Conservation (phyloP, 176 grass and related monocot genomes). For the Poa pratensis region DNA sequence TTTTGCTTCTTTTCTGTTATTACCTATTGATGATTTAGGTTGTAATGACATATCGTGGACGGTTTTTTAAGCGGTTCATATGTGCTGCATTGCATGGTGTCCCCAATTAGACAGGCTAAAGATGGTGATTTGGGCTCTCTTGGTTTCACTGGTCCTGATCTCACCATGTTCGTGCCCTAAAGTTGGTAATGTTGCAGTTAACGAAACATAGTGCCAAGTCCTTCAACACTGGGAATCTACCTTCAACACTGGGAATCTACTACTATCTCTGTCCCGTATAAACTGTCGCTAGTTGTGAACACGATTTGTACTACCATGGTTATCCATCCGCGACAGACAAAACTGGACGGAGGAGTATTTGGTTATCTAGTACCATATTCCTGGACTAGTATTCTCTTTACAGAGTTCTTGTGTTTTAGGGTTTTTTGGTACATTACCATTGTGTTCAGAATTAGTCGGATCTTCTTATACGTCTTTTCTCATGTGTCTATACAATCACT, state of each 20-base stretch:
- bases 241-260: no score
- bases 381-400: background rate
- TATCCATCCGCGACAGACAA: no score
- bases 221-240: background rate
- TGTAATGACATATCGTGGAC: background rate
- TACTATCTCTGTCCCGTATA: no score
- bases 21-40: background rate
- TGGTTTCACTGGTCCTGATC: background rate
- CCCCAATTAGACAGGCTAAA: background rate
- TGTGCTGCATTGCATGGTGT: slow-evolving; percentile 5
- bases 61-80: background rate
- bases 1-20: background rate
- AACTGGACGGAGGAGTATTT: no score
- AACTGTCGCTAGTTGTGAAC: no score
- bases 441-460: slow-evolving; percentile 1
- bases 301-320: no score
- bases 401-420: background rate
- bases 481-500: background rate
- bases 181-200: slow-evolving; percentile 7
- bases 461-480: background rate
- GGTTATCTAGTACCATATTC: slow-evolving; percentile 10
- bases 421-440: background rate
- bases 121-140: background rate
- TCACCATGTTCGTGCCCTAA: background rate
- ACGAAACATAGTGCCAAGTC: slow-evolving; percentile 19